These are phyloP conservation scores for Astragalus glycyphyllos DNA, from an alignment of 306 rosid genomes.

Conservation along the genomic window DNA sequence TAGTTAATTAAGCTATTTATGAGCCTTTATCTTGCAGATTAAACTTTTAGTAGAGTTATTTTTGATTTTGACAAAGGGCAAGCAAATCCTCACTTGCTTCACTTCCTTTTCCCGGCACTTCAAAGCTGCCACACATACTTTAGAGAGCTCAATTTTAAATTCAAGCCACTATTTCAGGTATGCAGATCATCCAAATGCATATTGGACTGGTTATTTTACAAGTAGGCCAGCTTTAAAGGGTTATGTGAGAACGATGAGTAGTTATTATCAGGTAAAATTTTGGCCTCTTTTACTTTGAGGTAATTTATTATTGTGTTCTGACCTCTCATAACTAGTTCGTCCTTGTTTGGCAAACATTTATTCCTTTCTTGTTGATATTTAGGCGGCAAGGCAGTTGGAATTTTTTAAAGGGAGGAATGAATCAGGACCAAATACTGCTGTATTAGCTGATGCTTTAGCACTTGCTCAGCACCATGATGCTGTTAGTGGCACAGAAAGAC, in stretches of 20 bases:
- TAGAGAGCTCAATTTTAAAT: constrained; percentile 44
- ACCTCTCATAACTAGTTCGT: constrained; percentile 31
- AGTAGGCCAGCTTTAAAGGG: constrained; percentile 88
- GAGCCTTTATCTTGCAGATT: constrained; percentile 4
- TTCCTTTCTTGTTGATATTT: constrained; percentile 39
- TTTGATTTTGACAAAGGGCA: constrained; percentile 21
- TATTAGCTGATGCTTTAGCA: constrained; percentile 84
- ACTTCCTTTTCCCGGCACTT: constrained; percentile 25
- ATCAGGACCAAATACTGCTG: constrained; percentile 67
- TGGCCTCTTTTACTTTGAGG: constrained; percentile 19
- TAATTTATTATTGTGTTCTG: constrained; percentile 31
- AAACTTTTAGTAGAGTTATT: not conserved
- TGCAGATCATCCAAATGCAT: constrained; percentile 80
- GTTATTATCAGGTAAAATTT: constrained; percentile 71
- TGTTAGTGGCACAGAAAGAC: constrained; percentile 84
- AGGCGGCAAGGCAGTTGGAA: constrained; percentile 92
- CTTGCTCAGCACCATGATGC: constrained; percentile 96
- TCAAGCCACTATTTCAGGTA: constrained; percentile 59
- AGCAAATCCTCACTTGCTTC: not conserved
- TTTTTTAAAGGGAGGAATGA: constrained; percentile 65
- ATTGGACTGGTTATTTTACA: constrained; percentile 96
- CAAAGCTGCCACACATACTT: constrained; percentile 26
- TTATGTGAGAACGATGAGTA: constrained; percentile 70
- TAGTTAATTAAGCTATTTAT: constrained; percentile 7
- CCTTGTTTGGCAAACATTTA: constrained; percentile 12